Percentiles rank a stretch among this genome's conserved stretches.
These are phyloP conservation scores for Penicillium paneum DNA, from an alignment of 2,329 filamentous ascomycete species.

Conservation along the genomic window DNA sequence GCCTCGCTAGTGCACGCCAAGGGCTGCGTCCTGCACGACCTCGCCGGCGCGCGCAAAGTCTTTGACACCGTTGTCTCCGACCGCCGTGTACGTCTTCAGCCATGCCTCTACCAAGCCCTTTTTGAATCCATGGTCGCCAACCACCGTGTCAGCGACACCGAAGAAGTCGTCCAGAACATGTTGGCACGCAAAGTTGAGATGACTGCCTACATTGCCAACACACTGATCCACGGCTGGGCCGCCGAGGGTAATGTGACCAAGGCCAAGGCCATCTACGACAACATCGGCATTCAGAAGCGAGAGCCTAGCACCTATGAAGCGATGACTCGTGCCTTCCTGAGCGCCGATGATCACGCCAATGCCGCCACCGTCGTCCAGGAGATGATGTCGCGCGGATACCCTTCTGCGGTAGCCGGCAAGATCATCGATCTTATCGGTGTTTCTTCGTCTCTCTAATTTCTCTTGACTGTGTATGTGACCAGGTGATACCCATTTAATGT, in stretches of 20 bases:
- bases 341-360: constrained; percentile 72
- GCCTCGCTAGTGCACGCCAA: constrained; percentile 93
- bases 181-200: constrained; percentile 68
- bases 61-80: constrained; percentile 79
- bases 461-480: constrained; percentile 2
- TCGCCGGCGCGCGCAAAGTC: constrained; percentile 73
- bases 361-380: constrained; percentile 80
- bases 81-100: constrained; percentile 65
- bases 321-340: constrained; percentile 91
- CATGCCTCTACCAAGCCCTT: constrained; percentile 92
- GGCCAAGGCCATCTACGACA: constrained; percentile 73
- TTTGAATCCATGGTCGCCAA: constrained; percentile 97
- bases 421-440: constrained; percentile 81
- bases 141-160: constrained; percentile 73
- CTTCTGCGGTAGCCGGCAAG: constrained; percentile 86
- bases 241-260: constrained; percentile 75
- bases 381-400: constrained; percentile 88
- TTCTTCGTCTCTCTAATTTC: constrained; percentile 25
- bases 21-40: constrained; percentile 88
- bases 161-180: constrained; percentile 75
- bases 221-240: constrained; percentile 95
- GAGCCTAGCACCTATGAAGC: constrained; percentile 98
- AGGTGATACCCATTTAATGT: constrained; percentile 8
- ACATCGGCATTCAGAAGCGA: constrained; percentile 72
- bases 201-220: constrained; percentile 98